phyloP scores from a whole-genome alignment of 768 basidiomycete genomes.

The Lactifluus piperatus region DNA sequence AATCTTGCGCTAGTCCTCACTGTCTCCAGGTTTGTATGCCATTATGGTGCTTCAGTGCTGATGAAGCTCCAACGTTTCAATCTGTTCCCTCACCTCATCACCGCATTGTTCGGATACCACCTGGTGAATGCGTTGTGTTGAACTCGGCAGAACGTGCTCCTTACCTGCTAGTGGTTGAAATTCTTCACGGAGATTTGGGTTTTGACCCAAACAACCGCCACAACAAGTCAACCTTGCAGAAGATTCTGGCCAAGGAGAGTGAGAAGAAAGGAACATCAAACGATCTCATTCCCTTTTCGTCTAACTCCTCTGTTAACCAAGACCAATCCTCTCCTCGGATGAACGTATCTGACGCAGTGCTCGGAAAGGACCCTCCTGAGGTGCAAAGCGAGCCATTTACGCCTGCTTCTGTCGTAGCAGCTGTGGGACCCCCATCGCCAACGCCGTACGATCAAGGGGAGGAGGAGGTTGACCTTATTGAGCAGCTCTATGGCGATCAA shows the following conservation, averaged over 20 bases:
- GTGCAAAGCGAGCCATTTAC: slow-evolving; percentile 4
- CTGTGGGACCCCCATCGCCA: background rate
- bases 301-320: slow-evolving; percentile 2
- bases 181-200: slow-evolving; percentile 82
- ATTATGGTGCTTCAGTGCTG: slow-evolving; percentile 77
- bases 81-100: slow-evolving; percentile 65
- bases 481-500: slow-evolving; percentile 84
- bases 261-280: slow-evolving; percentile 49
- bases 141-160: slow-evolving; percentile 97
- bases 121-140: slow-evolving; percentile 93
- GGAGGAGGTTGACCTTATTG: slow-evolving; percentile 94
- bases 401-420: background rate
- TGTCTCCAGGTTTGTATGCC: slow-evolving; percentile 68
- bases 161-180: slow-evolving; percentile 86
- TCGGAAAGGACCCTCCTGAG: slow-evolving; percentile 24
- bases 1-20: slow-evolving; percentile 8
- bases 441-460: slow-evolving; percentile 34
- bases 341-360: slow-evolving; percentile 21
- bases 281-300: slow-evolving; percentile 36
- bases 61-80: slow-evolving; percentile 34
- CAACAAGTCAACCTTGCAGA: slow-evolving; percentile 81
- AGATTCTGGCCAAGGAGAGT: slow-evolving; percentile 59
- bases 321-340: slow-evolving; percentile 4
- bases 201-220: slow-evolving; percentile 78
- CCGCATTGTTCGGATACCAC: slow-evolving; percentile 93